Conservation (phyloP, 345 rosid genomes). For the Sisymbrium irio region DNA sequence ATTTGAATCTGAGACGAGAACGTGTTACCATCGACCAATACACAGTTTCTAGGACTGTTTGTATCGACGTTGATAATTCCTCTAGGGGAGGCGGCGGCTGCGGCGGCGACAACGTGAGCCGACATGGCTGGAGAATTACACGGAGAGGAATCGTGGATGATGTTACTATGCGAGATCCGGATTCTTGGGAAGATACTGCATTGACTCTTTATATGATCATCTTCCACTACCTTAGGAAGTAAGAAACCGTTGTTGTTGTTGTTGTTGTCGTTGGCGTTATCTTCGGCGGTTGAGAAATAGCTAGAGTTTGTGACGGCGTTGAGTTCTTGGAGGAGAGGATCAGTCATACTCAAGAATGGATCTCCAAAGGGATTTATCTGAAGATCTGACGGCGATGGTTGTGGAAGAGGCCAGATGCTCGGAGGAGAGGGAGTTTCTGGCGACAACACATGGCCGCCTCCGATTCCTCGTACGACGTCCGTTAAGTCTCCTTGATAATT, state of each 20-base stretch:
- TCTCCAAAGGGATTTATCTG: slow-evolving; percentile 55
- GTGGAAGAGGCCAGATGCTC: slow-evolving; percentile 25
- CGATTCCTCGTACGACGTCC: slow-evolving; percentile 55
- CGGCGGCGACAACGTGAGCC: slow-evolving; percentile 22
- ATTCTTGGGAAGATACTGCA: slow-evolving; percentile 55
- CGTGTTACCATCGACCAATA: slow-evolving; percentile 27
- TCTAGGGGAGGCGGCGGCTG: slow-evolving; percentile 37
- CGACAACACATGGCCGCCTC: slow-evolving; percentile 28
- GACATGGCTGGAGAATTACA: slow-evolving; percentile 46
- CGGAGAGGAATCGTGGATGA: slow-evolving; percentile 35
- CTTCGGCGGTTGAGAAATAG: slow-evolving; percentile 22
- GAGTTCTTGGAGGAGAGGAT: slow-evolving; percentile 71
- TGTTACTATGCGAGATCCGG: slow-evolving; percentile 61
- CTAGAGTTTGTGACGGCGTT: slow-evolving; percentile 31
- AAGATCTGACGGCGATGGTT: slow-evolving; percentile 33
- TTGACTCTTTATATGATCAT: slow-evolving; percentile 38
- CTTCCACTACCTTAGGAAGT: slow-evolving; percentile 35
- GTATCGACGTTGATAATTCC: slow-evolving; percentile 42
- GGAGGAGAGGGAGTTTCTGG: slow-evolving; percentile 14
- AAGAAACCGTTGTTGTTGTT: not conserved
- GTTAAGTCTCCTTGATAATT: slow-evolving; percentile 71
- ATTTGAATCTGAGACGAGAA: slow-evolving; percentile 51
- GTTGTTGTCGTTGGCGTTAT: not conserved
- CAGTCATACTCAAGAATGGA: slow-evolving; percentile 61
- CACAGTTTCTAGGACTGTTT: slow-evolving; percentile 30